These are phyloP conservation scores for Pelargonium australe DNA, from an alignment of 441 rosid species.

Conservation along the genomic window DNA sequence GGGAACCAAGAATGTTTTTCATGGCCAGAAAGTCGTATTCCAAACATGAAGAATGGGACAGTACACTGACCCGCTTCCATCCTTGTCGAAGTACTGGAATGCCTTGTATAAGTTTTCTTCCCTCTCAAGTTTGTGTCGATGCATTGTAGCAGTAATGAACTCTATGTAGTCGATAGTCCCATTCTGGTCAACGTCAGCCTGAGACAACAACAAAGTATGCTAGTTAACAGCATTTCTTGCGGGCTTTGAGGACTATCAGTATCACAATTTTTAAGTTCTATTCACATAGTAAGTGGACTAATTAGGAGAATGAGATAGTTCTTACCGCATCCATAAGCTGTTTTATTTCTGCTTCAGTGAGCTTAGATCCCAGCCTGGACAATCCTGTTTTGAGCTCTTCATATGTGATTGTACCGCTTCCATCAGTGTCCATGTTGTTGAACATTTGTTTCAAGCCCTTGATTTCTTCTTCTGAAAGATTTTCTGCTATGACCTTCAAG, in stretches of 20 bases:
- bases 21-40: no score
- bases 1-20: no score
- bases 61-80: slow-evolving; percentile 58
- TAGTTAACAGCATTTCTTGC: not conserved
- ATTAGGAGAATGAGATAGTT: slow-evolving; percentile 8
- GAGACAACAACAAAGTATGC: slow-evolving; percentile 14
- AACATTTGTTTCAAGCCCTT: slow-evolving; percentile 79
- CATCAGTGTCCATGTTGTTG: slow-evolving; percentile 80
- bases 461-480: slow-evolving; percentile 68
- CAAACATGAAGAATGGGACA: not conserved
- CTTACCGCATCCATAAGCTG: slow-evolving; percentile 92
- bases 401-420: slow-evolving; percentile 67
- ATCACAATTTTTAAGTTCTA: not conserved
- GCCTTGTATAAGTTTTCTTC: slow-evolving; percentile 62
- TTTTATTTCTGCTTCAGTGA: slow-evolving; percentile 57
- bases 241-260: not conserved
- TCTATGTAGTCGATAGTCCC: slow-evolving; percentile 72
- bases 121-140: slow-evolving; percentile 66
- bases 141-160: slow-evolving; percentile 79
- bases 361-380: slow-evolving; percentile 71
- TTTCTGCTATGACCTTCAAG: slow-evolving; percentile 69
- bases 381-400: slow-evolving; percentile 68
- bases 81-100: slow-evolving; percentile 68
- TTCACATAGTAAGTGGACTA: not conserved
- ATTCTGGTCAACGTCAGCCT: slow-evolving; percentile 77